These are phyloP conservation scores for Chaetomiaceae sp. DNA, from an alignment of 2,329 filamentous ascomycete genomes.

Conservation along the genomic window DNA sequence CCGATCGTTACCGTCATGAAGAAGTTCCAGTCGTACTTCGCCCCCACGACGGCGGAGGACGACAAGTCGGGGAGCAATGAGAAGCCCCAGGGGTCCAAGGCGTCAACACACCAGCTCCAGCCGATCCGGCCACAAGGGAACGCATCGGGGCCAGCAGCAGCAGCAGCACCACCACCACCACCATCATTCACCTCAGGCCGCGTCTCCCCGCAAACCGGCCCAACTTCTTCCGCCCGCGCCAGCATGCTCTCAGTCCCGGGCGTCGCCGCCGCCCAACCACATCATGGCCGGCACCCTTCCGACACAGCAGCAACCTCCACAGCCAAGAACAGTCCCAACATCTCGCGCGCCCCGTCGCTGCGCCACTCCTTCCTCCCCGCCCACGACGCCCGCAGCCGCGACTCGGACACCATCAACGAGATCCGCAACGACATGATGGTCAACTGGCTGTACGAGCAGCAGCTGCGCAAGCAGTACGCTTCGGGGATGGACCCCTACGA, in stretches of 20 bases:
- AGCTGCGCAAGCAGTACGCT: conserved; percentile 46
- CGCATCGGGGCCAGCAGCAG: not conserved
- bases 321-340: conserved; percentile 8
- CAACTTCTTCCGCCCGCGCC: conserved; percentile 2
- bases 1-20: conserved; percentile 19
- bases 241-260: conserved; percentile 19
- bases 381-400: conserved; percentile 40
- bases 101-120: conserved; percentile 17
- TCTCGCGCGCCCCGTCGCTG: conserved; percentile 18
- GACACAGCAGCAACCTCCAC: conserved; percentile 13
- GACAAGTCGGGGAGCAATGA: conserved; percentile 2
- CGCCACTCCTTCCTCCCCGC: conserved; percentile 34
- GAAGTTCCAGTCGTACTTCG: conserved; percentile 22
- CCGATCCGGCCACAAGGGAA: conserved; percentile 5
- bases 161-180: conserved; percentile 5
- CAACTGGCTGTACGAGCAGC: conserved; percentile 59
- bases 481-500: conserved; percentile 36
- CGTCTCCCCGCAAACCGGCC: not conserved
- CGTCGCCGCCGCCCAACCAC: not conserved
- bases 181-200: not conserved
- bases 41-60: conserved; percentile 8
- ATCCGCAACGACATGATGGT: conserved; percentile 60
- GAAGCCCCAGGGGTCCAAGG: conserved; percentile 7
- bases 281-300: not conserved
- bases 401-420: conserved; percentile 42